Evolutionary conservation across 257 asterid genomes (phyloP), one percentile per base, ranked within the genome.

Genomic region (Handroanthus guayacan): DNA sequence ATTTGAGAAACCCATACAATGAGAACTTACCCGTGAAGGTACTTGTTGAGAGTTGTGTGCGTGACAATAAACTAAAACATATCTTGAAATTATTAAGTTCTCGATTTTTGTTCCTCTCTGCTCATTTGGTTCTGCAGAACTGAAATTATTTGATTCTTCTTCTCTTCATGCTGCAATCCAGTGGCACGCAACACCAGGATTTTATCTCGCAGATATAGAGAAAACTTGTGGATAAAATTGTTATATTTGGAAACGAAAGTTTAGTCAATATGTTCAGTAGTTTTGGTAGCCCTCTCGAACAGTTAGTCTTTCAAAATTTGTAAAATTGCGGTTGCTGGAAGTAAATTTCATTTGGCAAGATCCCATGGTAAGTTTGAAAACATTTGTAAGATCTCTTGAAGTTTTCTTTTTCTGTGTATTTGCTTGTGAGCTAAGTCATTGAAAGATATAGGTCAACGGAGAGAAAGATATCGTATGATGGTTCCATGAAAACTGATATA

Each of bases 1-100:
- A 86, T 62, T 81, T 89, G 81, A 82, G 90, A 82, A 89, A 89
- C 75, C 94, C 94, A 36, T 89, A 72, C 85, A 87, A 85, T 63
- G 90, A 89, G 78, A 87, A 89, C 78, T 75, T 89, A 67, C 92
- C 94, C 14, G 94, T 87, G 82, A 89, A 89, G 90, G 94, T 89
- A 85, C 61, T 34, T 63, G 4, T 52, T 52, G 0, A 25, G 55
- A 75, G 54, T 43, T 58, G 12, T 48, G 13, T 43, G 17, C 17
- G 9, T 5, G 64, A 58, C 38, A 58, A 12, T 3, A 55, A 16
- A 5, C 14, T 31, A n/a, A 56, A 56, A 17, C 18, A 8, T 18
- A 56, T 56, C 18, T 56, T 18, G 12, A 56, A n/a, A 18, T 56
- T 56, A 6, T 50, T 3, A 48, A 54, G n/a, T 16, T n/a, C 11